These are phyloP conservation scores for Phytopythium boreale DNA, from an alignment of 352 stramenopile species.

Conservation along the genomic window DNA sequence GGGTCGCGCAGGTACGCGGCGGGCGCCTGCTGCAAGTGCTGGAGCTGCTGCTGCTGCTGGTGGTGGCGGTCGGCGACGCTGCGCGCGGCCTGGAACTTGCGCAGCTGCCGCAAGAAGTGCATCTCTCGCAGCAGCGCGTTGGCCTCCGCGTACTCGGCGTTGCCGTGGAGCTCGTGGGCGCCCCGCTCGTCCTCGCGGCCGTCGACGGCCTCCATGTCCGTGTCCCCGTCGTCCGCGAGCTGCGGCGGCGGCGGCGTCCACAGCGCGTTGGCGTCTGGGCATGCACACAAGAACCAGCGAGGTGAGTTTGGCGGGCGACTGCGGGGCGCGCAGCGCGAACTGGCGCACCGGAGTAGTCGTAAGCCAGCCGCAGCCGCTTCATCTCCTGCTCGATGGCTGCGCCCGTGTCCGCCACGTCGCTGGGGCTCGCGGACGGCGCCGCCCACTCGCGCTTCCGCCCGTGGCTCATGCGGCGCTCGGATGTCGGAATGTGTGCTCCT, in stretches of 20 bases:
- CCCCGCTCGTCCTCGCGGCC: background rate
- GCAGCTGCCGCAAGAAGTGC: conserved; percentile 72
- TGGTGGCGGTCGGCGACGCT: conserved; percentile 21
- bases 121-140: conserved; percentile 70
- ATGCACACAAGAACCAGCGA: background rate
- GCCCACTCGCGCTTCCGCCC: conserved; percentile 42
- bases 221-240: conserved; percentile 19
- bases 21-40: background rate
- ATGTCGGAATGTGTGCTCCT: background rate
- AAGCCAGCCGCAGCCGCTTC: conserved; percentile 69
- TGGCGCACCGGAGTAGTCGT: conserved; percentile 44
- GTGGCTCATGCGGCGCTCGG: background rate
- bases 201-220: conserved; percentile 15
- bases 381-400: conserved; percentile 67
- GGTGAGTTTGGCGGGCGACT: background rate
- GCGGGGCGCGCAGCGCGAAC: background rate
- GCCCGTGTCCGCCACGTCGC: conserved; percentile 8
- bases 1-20: conserved; percentile 23
- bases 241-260: conserved; percentile 9
- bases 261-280: background rate
- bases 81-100: conserved; percentile 69
- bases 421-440: background rate
- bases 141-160: conserved; percentile 34
- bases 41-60: conserved; percentile 9
- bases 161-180: background rate